A percentile compares a stretch with the other conserved stretches of the same genome.
phyloP scores from a whole-genome alignment of 306 rosid genomes.

The Oxytropis ochrocephala region DNA sequence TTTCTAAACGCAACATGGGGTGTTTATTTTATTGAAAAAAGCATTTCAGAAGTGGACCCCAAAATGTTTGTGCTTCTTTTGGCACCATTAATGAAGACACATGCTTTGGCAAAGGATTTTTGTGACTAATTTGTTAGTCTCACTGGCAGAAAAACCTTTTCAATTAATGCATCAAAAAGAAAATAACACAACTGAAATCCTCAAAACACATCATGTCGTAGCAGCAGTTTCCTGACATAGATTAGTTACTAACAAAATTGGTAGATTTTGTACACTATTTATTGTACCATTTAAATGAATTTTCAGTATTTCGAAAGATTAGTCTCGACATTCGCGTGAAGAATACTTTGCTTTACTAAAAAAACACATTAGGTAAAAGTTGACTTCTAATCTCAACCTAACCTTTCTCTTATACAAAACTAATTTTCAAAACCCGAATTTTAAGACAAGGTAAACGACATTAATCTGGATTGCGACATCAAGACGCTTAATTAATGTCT shows the following conservation, averaged over 20 bases:
- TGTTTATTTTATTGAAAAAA: background rate
- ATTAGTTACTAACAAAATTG: no score
- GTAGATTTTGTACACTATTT: no score
- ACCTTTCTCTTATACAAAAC: background rate
- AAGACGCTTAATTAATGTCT: no score
- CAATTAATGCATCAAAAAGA: background rate
- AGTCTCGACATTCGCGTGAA: no score
- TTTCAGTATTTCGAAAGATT: no score
- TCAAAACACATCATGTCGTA: constrained; percentile 14
- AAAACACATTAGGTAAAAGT: constrained; percentile 1
- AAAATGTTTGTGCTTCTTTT: background rate
- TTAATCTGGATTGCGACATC: no score
- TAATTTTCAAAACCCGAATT: no score
- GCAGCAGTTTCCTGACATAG: no score
- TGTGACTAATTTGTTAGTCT: constrained; percentile 6
- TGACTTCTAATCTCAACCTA: constrained; percentile 29
- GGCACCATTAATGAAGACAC: constrained; percentile 27
- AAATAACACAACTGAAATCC: background rate
- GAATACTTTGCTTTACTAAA: no score
- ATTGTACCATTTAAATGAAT: no score
- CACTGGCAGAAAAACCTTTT: background rate
- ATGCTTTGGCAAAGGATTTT: constrained; percentile 9
- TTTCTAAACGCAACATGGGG: background rate
- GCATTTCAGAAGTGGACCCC: constrained; percentile 19
- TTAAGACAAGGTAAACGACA: no score